phyloP scores from a whole-genome alignment of 345 rosid species.

The Lepidium aucheri region DNA sequence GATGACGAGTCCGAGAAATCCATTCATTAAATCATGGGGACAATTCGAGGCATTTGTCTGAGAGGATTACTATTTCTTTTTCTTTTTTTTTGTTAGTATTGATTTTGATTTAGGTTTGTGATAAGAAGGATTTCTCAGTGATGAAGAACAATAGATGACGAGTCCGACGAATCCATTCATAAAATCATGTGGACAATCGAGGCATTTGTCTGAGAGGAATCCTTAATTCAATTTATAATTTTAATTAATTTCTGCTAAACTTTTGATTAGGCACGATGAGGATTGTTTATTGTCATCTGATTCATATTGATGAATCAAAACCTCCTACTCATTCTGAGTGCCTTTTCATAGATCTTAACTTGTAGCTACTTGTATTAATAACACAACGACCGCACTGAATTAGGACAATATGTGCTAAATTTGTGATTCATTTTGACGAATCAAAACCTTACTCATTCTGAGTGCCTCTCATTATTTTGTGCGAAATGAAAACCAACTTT shows the following conservation, averaged over 20 bases:
- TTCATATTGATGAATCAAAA: constrained; percentile 17
- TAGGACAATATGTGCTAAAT: no score
- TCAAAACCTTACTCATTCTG: no score
- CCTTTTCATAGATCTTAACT: background rate
- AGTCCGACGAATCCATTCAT: constrained; percentile 56
- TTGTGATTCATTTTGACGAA: no score
- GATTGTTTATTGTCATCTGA: constrained; percentile 30
- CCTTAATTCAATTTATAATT: background rate
- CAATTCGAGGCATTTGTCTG: constrained; percentile 60
- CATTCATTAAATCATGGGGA: constrained; percentile 43
- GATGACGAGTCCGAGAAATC: constrained; percentile 62
- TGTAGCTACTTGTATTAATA: background rate
- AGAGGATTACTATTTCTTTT: constrained; percentile 21
- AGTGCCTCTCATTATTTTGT: no score
- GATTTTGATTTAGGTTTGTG: no score
- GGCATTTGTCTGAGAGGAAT: constrained; percentile 68
- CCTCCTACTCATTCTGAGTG: constrained; percentile 61
- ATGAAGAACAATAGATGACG: constrained; percentile 54
- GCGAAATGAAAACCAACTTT: no score
- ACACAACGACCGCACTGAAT: no score
- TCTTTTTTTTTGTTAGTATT: background rate
- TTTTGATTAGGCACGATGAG: constrained; percentile 22
- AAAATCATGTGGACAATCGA: constrained; percentile 51
- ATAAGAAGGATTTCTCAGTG: constrained; percentile 33
- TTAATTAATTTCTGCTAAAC: background rate